A percentile compares a stretch with the other conserved stretches of the same genome.
phyloP scores from a whole-genome alignment of 176 grass and related monocot species.

The Aegilops sharonensis region DNA sequence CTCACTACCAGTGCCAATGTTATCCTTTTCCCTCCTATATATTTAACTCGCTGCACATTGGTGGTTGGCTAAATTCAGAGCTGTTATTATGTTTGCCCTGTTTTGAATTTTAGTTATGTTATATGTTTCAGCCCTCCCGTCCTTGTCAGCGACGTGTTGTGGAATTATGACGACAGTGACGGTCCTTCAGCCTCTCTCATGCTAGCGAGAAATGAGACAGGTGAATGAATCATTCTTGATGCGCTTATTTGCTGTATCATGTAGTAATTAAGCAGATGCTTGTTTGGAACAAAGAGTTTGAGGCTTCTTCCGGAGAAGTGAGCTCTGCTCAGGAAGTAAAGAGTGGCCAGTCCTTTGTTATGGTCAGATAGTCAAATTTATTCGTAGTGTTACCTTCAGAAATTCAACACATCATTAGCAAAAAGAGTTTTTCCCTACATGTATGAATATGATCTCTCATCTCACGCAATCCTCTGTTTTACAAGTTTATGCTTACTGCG shows the following conservation, averaged over 20 bases:
- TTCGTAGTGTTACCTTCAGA: background rate
- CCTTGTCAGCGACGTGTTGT: conserved; percentile 85
- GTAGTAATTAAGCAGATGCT: background rate
- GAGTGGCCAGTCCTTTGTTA: background rate
- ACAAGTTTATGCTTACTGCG: background rate
- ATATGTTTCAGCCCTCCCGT: conserved; percentile 68
- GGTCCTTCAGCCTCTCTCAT: conserved; percentile 49
- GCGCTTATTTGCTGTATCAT: conserved; percentile 9
- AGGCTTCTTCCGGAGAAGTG: background rate
- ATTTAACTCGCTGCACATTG: background rate
- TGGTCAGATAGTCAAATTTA: background rate
- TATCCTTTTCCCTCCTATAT: background rate
- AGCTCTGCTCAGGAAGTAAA: background rate
- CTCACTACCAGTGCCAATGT: background rate
- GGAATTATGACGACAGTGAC: conserved; percentile 49
- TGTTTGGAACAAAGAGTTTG: background rate
- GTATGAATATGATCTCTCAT: background rate
- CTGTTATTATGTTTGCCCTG: background rate
- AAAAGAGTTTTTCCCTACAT: background rate
- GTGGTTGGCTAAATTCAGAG: background rate
- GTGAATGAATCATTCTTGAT: conserved; percentile 23
- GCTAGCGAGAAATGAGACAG: conserved; percentile 52
- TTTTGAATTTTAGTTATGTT: conserved; percentile 31
- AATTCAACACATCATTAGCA: background rate
- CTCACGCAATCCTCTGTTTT: background rate